A percentile compares a stretch with the other conserved stretches of the same genome.
phyloP scores from a whole-genome alignment of 164 flowering plant species.

The Akebia trifoliata region DNA sequence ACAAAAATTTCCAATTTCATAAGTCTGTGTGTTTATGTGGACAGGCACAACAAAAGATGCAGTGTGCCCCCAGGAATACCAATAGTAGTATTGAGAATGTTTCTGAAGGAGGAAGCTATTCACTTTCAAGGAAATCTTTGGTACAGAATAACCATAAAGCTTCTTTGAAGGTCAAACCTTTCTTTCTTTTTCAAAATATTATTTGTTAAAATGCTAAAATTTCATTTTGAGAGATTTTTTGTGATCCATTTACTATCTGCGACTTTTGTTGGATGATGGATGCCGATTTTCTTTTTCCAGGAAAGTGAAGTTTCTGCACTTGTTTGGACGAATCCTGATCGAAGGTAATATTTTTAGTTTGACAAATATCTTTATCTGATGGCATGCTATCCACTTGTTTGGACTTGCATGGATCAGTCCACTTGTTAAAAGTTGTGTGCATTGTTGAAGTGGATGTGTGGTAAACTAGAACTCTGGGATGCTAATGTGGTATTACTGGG shows the following conservation, averaged over 20 bases:
- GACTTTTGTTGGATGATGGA: conserved; percentile 1
- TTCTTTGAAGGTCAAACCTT: conserved; percentile 22
- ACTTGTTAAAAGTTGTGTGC: too few species aligned
- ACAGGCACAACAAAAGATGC: conserved; percentile 41
- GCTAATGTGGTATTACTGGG: too few species aligned
- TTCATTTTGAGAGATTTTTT: background rate
- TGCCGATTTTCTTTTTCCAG: conserved; percentile 18
- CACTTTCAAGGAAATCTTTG: conserved; percentile 17
- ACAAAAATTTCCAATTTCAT: background rate
- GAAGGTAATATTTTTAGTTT: conserved; percentile 30
- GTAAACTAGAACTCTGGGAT: too few species aligned
- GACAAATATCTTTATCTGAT: background rate
- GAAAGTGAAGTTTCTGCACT: conserved; percentile 23
- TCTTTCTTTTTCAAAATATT: conserved; percentile 5
- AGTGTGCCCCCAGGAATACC: conserved; percentile 28
- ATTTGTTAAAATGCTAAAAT: conserved; percentile 4
- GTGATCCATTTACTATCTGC: conserved; percentile 6
- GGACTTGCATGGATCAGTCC: background rate
- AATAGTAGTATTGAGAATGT: conserved; percentile 16
- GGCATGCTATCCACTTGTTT: conserved; percentile 3
- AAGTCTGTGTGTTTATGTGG: conserved; percentile 2
- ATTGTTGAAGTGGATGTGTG: too few species aligned
- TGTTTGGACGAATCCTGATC: conserved; percentile 21
- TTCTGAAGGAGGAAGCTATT: conserved; percentile 22
- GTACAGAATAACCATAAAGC: conserved; percentile 14